Evolutionary conservation across 352 stramenopile species (phyloP).

Genomic region (Pythium dissotocum): DNA sequence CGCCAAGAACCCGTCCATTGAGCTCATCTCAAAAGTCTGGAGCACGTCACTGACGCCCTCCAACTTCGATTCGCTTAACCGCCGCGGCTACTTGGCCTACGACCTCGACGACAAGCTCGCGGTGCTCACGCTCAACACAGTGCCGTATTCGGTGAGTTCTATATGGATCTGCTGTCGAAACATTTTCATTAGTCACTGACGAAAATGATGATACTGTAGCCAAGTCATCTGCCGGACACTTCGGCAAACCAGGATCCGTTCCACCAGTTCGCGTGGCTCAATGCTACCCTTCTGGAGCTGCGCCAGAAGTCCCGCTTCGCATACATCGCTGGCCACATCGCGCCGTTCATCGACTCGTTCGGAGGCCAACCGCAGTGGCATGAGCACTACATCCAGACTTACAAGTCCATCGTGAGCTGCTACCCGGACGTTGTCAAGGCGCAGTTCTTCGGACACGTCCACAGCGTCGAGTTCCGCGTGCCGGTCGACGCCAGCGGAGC

Average conservation of each 20-base stretch:
- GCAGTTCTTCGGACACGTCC: slow-evolving; percentile 92
- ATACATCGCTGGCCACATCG: slow-evolving; percentile 91
- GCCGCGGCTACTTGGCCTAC: slow-evolving; percentile 64
- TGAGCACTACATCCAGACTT: slow-evolving; percentile 77
- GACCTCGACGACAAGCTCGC: slow-evolving; percentile 61
- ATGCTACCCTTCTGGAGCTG: slow-evolving; percentile 61
- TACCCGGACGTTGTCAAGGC: slow-evolving; percentile 73
- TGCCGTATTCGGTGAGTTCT: slow-evolving; percentile 71
- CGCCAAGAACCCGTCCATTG: slow-evolving; percentile 57
- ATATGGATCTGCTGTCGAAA: background rate
- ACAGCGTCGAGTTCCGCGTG: slow-evolving; percentile 90
- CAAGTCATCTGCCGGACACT: slow-evolving; percentile 75
- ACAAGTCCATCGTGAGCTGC: slow-evolving; percentile 69
- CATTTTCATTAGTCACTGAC: slow-evolving; percentile 6
- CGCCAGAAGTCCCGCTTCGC: slow-evolving; percentile 47
- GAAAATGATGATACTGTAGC: slow-evolving; percentile 30
- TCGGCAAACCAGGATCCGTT: slow-evolving; percentile 79
- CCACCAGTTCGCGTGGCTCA: slow-evolving; percentile 89
- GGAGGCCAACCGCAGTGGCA: slow-evolving; percentile 83
- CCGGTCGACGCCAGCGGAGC: slow-evolving; percentile 25
- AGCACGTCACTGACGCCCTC: slow-evolving; percentile 44
- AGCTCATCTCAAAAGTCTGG: slow-evolving; percentile 55
- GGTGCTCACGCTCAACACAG: slow-evolving; percentile 79
- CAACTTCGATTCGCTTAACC: slow-evolving; percentile 59
- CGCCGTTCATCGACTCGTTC: slow-evolving; percentile 89